Percentiles rank a stretch among this genome's conserved stretches.
Conservation (phyloP, 306 rosid genomes). For the Senna tora region DNA sequence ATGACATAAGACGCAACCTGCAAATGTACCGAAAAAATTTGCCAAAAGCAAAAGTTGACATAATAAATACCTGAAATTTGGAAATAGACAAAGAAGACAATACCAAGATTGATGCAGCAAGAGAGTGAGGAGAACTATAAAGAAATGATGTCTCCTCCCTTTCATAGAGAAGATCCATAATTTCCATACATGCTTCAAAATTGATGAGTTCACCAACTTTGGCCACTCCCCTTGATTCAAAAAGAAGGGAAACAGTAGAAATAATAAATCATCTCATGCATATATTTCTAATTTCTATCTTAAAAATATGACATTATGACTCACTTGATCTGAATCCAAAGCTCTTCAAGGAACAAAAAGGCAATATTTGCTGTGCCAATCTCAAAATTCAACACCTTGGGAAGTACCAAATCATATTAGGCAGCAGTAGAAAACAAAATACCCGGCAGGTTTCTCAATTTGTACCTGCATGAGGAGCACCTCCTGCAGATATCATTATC, state of each 20-base stretch:
- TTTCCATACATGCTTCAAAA: constrained; percentile 77
- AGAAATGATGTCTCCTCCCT: constrained; percentile 65
- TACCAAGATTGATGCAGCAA: constrained; percentile 88
- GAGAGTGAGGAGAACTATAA: constrained; percentile 56
- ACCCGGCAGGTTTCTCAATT: constrained; percentile 32
- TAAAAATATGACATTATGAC: constrained; percentile 35
- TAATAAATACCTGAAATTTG: neutral
- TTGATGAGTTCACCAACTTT: constrained; percentile 76
- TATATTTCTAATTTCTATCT: constrained; percentile 1
- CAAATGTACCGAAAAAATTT: constrained; percentile 20
- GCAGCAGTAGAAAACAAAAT: constrained; percentile 7
- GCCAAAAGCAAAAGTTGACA: neutral
- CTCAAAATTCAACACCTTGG: constrained; percentile 80
- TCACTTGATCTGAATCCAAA: constrained; percentile 69
- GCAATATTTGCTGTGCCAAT: constrained; percentile 72
- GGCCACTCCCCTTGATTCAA: constrained; percentile 69
- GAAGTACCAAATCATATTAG: constrained; percentile 33
- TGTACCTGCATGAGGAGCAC: constrained; percentile 79
- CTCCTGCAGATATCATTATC: constrained; percentile 58
- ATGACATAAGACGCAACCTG: constrained; percentile 79
- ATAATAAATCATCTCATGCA: constrained; percentile 21
- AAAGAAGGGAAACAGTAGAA: constrained; percentile 9
- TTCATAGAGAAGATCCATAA: constrained; percentile 89
- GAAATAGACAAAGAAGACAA: constrained; percentile 11
- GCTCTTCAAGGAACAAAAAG: constrained; percentile 70